Percentiles rank a stretch among this genome's conserved stretches.
Evolutionary conservation across 805 yeast species (phyloP).

Genomic region (Lipomyces chichibuensis): DNA sequence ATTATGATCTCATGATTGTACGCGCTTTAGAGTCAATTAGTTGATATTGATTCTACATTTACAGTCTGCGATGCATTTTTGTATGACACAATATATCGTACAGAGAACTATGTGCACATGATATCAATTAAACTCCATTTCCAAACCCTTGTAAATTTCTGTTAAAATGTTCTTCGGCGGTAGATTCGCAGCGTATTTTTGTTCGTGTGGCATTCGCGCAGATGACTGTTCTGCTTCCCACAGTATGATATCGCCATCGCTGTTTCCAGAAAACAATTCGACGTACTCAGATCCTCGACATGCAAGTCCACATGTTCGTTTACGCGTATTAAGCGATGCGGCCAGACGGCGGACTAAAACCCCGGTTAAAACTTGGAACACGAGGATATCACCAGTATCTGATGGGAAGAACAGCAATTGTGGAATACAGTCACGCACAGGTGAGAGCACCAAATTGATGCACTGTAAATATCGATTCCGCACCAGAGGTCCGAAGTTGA

Average conservation of each 20-base stretch:
- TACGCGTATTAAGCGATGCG: conserved; percentile 1
- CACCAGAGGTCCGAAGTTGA: conserved; percentile 78
- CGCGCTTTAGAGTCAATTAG: background rate
- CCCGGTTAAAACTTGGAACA: conserved; percentile 64
- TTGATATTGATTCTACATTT: background rate
- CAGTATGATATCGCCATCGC: conserved; percentile 31
- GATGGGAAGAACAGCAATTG: conserved; percentile 71
- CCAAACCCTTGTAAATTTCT: conserved; percentile 30
- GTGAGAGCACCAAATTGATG: conserved; percentile 58
- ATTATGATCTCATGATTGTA: conserved; percentile 42
- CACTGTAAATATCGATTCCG: conserved; percentile 65
- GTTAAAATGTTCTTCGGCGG: conserved; percentile 16
- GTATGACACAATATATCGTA: background rate
- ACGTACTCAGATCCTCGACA: conserved; percentile 33
- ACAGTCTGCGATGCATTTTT: background rate
- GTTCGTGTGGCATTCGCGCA: background rate
- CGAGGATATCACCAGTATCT: conserved; percentile 70
- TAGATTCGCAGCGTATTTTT: background rate
- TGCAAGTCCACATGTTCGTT: conserved; percentile 24
- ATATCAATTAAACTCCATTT: conserved; percentile 10
- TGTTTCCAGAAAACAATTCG: conserved; percentile 31
- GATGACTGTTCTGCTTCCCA: conserved; percentile 30
- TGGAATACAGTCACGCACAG: conserved; percentile 55
- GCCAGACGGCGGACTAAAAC: conserved; percentile 61
- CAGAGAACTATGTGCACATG: background rate